A percentile compares a stretch with the other conserved stretches of the same genome.
Conservation (phyloP, 805 yeast species). For the Teunomyces aglyptinius region DNA sequence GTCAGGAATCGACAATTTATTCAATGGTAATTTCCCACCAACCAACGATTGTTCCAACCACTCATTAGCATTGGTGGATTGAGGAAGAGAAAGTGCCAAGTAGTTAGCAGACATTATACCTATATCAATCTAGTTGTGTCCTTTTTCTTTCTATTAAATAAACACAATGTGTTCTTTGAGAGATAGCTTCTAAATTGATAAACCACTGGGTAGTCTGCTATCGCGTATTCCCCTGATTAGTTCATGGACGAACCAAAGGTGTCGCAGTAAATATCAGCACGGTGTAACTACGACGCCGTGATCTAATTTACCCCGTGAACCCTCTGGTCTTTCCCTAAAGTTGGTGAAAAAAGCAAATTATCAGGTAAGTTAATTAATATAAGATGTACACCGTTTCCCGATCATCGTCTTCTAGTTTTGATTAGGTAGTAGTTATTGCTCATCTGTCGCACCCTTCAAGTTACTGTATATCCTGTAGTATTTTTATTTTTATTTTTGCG, state of each 20-base stretch:
- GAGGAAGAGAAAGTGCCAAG: constrained; percentile 59
- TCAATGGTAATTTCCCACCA: constrained; percentile 54
- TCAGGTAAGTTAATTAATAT: too few species aligned
- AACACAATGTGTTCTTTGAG: not conserved
- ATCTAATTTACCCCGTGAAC: not conserved
- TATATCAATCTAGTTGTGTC: constrained; percentile 14
- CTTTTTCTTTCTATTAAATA: not conserved
- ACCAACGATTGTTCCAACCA: constrained; percentile 58
- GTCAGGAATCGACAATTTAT: constrained; percentile 64
- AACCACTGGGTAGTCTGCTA: not conserved
- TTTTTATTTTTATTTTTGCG: constrained; percentile 1
- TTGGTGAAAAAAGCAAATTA: too few species aligned
- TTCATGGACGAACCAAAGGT: not conserved
- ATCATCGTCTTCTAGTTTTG: too few species aligned
- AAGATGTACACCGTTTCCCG: too few species aligned
- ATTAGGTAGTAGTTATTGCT: too few species aligned
- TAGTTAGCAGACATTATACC: constrained; percentile 40
- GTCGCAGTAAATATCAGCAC: constrained; percentile 2
- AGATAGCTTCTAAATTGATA: not conserved
- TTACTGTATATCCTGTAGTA: not conserved
- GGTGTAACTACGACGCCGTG: not conserved
- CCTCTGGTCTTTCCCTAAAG: too few species aligned
- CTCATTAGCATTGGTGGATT: constrained; percentile 43
- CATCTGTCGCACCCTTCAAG: not conserved
- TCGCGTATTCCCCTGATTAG: constrained; percentile 3